A percentile compares a stretch with the other conserved stretches of the same genome.
Conservation (phyloP, 2,329 filamentous ascomycete species). For the Calonectria henricotiae region DNA sequence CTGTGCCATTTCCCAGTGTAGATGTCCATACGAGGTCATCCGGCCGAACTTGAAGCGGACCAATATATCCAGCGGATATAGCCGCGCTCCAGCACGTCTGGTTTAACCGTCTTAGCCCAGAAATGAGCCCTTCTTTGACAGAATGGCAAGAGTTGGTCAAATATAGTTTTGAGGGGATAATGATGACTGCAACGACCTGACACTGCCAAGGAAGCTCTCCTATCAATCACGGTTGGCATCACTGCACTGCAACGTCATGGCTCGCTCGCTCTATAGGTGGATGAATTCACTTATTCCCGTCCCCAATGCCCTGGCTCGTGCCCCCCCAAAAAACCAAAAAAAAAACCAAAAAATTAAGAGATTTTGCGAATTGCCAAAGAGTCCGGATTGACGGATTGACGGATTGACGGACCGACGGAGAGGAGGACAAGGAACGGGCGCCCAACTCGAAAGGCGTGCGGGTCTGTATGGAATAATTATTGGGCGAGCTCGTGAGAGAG, state of each 20-base stretch:
- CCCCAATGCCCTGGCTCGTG: neutral
- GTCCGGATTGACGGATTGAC: neutral
- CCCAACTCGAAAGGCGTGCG: neutral
- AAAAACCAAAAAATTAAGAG: neutral
- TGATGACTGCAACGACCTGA: neutral
- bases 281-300: neutral
- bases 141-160: neutral
- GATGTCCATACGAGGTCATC: neutral
- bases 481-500: neutral
- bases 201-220: neutral
- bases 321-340: neutral
- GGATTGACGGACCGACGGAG: too few relatives aligned
- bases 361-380: neutral
- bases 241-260: neutral
- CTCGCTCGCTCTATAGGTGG: slow-evolving; percentile 7
- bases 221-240: neutral
- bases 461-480: neutral
- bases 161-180: too few relatives aligned
- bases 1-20: neutral
- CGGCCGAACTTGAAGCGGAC: neutral
- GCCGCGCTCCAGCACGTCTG: neutral
- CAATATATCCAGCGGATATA: slow-evolving; percentile 1
- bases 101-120: slow-evolving; percentile 1
- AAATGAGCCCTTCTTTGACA: neutral
- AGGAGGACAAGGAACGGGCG: neutral